Conservation (phyloP, 208 protist species). For the Leishmania aethiopica region DNA sequence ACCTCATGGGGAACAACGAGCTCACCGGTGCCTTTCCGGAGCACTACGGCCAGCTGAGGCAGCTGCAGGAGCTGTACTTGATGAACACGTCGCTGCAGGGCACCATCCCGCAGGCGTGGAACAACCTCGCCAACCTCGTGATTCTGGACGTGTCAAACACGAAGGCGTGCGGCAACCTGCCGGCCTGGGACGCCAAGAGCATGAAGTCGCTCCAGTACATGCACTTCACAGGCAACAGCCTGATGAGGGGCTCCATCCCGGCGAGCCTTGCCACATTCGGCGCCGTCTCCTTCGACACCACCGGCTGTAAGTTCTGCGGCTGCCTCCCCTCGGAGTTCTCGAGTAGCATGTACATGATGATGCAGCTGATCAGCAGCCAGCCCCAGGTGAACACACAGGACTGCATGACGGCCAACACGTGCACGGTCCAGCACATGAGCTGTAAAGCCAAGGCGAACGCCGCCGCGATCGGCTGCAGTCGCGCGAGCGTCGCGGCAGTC, state of each 20-base stretch:
- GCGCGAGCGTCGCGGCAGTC: constrained; percentile 5
- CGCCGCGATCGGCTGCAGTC: constrained; percentile 4
- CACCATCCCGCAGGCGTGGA: constrained; percentile 43
- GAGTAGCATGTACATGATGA: constrained; percentile 5
- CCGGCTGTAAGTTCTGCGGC: constrained; percentile 33
- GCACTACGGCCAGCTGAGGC: constrained; percentile 30
- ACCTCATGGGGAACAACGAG: constrained; percentile 27
- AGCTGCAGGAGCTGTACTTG: constrained; percentile 35
- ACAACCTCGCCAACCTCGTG: constrained; percentile 26
- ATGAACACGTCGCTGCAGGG: constrained; percentile 30
- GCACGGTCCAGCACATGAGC: constrained; percentile 11
- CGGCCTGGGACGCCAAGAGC: constrained; percentile 26
- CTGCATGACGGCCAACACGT: constrained; percentile 27
- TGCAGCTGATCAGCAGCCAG: constrained; percentile 18
- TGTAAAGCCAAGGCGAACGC: constrained; percentile 7
- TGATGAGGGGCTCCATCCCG: constrained; percentile 37
- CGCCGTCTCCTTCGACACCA: constrained; percentile 23
- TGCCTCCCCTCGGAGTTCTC: constrained; percentile 29
- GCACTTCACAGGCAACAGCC: constrained; percentile 24
- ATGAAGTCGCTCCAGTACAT: constrained; percentile 30
- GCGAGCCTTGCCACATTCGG: constrained; percentile 29
- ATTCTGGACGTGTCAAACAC: constrained; percentile 37
- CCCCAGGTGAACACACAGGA: constrained; percentile 12
- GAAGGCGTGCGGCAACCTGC: constrained; percentile 41
- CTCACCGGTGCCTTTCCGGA: constrained; percentile 35